Conservation (phyloP, 148 eudicot genomes). For the Oxyria digyna region DNA sequence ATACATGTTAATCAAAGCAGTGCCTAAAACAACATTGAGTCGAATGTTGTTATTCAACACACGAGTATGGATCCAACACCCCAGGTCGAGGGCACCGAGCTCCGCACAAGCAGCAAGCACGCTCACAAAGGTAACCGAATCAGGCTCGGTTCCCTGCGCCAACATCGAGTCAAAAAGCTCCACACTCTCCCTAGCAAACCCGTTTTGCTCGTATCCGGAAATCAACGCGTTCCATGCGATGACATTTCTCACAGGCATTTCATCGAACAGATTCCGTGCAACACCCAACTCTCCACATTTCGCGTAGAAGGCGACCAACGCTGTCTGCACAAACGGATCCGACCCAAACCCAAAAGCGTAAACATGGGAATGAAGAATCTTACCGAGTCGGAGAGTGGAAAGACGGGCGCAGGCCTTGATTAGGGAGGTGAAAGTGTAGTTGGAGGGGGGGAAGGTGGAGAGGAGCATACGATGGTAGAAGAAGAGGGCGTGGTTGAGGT, state of each 20-base stretch:
- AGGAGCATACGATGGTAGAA: constrained; percentile 32
- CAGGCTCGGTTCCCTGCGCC: constrained; percentile 25
- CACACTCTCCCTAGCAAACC: constrained; percentile 29
- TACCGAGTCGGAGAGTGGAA: constrained; percentile 20
- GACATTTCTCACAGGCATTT: constrained; percentile 35
- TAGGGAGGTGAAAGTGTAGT: constrained; percentile 33
- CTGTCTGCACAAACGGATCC: constrained; percentile 41
- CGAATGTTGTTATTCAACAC: constrained; percentile 13
- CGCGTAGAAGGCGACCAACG: constrained; percentile 30
- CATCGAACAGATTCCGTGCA: constrained; percentile 45
- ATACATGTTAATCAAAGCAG: constrained; percentile 44
- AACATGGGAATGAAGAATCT: constrained; percentile 28
- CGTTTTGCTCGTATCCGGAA: constrained; percentile 56
- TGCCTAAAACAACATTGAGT: constrained; percentile 27
- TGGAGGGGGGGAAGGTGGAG: constrained; percentile 18
- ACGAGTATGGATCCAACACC: constrained; percentile 38
- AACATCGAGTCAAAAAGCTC: constrained; percentile 36
- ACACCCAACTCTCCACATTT: constrained; percentile 30
- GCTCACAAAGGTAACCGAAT: constrained; percentile 39
- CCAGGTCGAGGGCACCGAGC: constrained; percentile 39
- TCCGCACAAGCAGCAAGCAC: constrained; percentile 53
- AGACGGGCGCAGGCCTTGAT: constrained; percentile 31
- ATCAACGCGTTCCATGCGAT: constrained; percentile 61
- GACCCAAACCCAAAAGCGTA: constrained; percentile 30
- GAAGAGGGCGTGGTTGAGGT: constrained; percentile 21